These are phyloP conservation scores for Chlorella sp. DNA, from an alignment of 139 green algal genomes.

Conservation along the genomic window DNA sequence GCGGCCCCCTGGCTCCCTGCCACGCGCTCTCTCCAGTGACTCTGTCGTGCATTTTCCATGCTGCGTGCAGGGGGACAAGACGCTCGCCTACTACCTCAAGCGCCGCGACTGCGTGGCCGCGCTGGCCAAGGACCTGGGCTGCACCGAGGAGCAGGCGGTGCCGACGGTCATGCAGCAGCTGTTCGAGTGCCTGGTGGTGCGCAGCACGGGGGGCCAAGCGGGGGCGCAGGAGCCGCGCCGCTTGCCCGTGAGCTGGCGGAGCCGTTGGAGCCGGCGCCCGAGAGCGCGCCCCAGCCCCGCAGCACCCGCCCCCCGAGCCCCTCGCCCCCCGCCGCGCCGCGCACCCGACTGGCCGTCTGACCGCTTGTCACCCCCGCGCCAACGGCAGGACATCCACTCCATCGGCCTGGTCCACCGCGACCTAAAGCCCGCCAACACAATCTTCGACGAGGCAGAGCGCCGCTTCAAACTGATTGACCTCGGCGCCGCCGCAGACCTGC, in stretches of 20 bases:
- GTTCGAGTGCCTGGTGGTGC: conserved; percentile 68
- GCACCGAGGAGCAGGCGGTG: conserved; percentile 58
- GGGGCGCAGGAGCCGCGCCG: background rate
- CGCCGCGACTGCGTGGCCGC: conserved; percentile 68
- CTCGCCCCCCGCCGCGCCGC: no score
- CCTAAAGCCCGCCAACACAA: conserved; percentile 91
- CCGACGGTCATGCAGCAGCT: conserved; percentile 80
- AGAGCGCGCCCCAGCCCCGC: no score
- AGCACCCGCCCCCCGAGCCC: no score
- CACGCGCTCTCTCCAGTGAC: no score
- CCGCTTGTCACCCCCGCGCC: no score
- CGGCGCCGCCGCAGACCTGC: conserved; percentile 78
- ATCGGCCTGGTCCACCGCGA: conserved; percentile 91
- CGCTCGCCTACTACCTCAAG: conserved; percentile 70
- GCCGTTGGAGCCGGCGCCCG: no score
- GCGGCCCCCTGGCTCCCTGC: no score
- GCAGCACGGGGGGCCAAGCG: background rate
- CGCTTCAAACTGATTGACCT: conserved; percentile 80
- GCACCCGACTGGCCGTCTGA: no score
- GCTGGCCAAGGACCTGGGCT: conserved; percentile 67
- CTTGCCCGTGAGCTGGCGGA: no score
- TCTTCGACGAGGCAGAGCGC: conserved; percentile 64
- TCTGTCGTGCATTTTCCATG: no score
- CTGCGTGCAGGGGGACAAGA: conserved; percentile 74
- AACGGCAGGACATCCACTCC: conserved; percentile 71